Evolutionary conservation across 2,329 filamentous ascomycete genomes (phyloP), one percentile per base, ranked within the genome.

Genomic region (Chaetomiaceae sp.): DNA sequence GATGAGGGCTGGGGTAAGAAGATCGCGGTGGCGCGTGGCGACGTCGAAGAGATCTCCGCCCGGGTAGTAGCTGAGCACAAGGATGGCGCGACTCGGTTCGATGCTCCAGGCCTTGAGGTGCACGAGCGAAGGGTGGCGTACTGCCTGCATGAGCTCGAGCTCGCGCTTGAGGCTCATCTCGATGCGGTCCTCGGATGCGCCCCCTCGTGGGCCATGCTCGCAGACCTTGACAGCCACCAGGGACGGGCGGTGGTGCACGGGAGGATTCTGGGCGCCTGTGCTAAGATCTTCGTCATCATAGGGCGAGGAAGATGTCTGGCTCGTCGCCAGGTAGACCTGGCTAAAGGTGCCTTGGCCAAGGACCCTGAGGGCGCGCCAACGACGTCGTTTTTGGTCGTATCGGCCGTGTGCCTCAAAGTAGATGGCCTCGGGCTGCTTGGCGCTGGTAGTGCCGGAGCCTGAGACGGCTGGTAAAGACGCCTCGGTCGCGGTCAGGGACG

Each of bases 291-390:
- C 69, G 23, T 74, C 71, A 33, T 77, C 74, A 0, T 77, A 74
- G 9, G 74, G 66, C 0, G 56, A 50, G 2, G 56, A 41, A 10
- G 73, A 69, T 35, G 82, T 78, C 64, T 95, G 83, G 62, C 87
- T 89, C 10, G 91, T 95, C 4, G 91, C 93, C 37, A 99, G 75
- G 70, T 95, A 86, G 17, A 99, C 93, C 63, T 88, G 88, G 66
- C 91, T 96, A 67, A 99, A 99, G 0, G 93, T 96, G 33, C 93
- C 93, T 62, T 96, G 89, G 5, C 93, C 93, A 5, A 99, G 78
- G 57, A 85, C 73, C 52, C 87, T 85, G 34, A 99, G 71, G 12
- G 86, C 86, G 58, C 87, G 81, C 83, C 93, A 99, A 58, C 82
- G 77, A 50, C 86, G 82, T 17, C 82, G 76, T 65, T 91, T 90